Percentiles rank a stretch among this genome's conserved stretches.
phyloP scores from a whole-genome alignment of 805 yeast species.

The Clavispora fructus region DNA sequence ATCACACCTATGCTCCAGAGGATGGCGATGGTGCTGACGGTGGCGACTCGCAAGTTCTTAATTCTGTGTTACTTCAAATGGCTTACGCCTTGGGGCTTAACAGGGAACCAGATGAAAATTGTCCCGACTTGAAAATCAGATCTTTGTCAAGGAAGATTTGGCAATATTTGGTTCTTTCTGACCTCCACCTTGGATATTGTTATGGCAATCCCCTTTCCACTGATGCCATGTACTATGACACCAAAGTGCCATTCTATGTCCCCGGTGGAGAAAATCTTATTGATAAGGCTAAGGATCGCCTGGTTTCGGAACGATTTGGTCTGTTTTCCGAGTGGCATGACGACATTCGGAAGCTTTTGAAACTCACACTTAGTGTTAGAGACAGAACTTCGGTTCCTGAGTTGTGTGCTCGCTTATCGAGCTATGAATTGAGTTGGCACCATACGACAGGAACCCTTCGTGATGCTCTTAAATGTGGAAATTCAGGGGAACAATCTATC shows the following conservation, averaged over 20 bases:
- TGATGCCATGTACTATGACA: conserved; percentile 8
- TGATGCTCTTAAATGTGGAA: conserved; percentile 5
- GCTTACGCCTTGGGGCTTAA: conserved; percentile 63
- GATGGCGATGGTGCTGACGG: conserved; percentile 40
- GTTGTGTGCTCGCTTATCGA: conserved; percentile 6
- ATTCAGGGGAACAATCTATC: not conserved
- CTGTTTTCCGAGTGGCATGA: conserved; percentile 5
- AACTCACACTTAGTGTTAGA: conserved; percentile 6
- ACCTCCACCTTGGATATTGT: conserved; percentile 7
- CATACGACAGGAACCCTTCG: conserved; percentile 6
- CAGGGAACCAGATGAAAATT: conserved; percentile 50
- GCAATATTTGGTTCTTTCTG: conserved; percentile 13
- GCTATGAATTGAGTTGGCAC: conserved; percentile 9
- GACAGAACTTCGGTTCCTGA: conserved; percentile 7
- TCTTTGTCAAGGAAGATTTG: conserved; percentile 23
- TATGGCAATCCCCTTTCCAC: conserved; percentile 12
- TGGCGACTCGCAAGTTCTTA: conserved; percentile 27
- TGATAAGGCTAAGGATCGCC: conserved; percentile 8
- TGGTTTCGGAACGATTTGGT: conserved; percentile 7
- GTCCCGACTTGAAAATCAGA: conserved; percentile 14
- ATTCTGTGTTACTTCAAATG: conserved; percentile 46
- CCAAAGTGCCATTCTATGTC: conserved; percentile 9
- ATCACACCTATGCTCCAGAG: conserved; percentile 34
- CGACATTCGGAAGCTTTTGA: conserved; percentile 3
- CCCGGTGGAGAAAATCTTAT: conserved; percentile 14